phyloP scores from a whole-genome alignment of 2,329 filamentous ascomycete species.

The Torrubiellomyces zombiae region DNA sequence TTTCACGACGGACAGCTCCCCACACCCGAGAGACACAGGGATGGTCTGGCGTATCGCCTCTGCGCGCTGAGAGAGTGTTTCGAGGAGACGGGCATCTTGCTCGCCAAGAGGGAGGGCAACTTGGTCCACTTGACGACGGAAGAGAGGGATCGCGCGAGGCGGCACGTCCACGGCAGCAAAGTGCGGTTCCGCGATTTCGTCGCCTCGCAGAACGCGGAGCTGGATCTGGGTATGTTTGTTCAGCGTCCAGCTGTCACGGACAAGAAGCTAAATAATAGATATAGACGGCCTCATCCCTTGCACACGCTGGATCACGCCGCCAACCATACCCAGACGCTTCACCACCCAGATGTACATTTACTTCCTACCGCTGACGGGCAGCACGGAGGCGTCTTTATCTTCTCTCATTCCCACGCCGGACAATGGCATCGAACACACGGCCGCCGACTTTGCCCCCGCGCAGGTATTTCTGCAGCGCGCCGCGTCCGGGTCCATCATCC shows the following conservation, averaged over 20 bases:
- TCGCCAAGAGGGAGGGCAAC: constrained; percentile 40
- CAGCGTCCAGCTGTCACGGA: neutral
- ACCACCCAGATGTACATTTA: constrained; percentile 97
- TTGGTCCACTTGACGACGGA: constrained; percentile 44
- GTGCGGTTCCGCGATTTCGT: constrained; percentile 53
- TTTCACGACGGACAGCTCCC: constrained; percentile 55
- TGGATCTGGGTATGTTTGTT: constrained; percentile 43
- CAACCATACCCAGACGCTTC: constrained; percentile 57
- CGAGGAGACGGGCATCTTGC: constrained; percentile 80
- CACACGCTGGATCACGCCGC: constrained; percentile 81
- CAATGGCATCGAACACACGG: constrained; percentile 48
- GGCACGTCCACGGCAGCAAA: constrained; percentile 48
- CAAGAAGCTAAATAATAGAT: neutral
- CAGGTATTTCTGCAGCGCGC: constrained; percentile 53
- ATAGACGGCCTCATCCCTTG: constrained; percentile 58
- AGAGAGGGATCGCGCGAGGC: constrained; percentile 48
- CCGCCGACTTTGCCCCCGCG: constrained; percentile 60
- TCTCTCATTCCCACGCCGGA: constrained; percentile 55
- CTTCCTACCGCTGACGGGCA: constrained; percentile 44
- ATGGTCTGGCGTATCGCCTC: constrained; percentile 58
- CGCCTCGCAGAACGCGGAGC: constrained; percentile 32
- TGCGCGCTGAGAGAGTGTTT: constrained; percentile 85
- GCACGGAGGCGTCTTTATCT: constrained; percentile 27
- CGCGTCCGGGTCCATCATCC: constrained; percentile 48
- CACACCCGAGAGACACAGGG: constrained; percentile 39